A percentile compares a stretch with the other conserved stretches of the same genome.
These are phyloP conservation scores for Zygosaccharomyces bailii DNA, from an alignment of 805 yeast species.

Conservation along the genomic window DNA sequence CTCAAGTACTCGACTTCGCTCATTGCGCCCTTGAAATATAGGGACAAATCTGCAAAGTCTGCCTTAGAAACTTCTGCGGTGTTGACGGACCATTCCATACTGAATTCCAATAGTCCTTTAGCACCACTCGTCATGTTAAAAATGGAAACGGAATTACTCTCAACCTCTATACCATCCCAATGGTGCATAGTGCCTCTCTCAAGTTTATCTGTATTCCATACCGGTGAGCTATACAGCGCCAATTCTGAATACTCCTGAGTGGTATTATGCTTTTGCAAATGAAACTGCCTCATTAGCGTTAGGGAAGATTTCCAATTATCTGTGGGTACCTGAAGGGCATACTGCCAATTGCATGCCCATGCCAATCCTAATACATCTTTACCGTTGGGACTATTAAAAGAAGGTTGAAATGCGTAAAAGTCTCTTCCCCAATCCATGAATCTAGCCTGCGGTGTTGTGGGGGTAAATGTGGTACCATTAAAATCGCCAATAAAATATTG, in stretches of 20 bases:
- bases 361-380: slow-evolving; percentile 37
- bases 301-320: slow-evolving; percentile 37
- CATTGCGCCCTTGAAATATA: slow-evolving; percentile 20
- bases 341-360: slow-evolving; percentile 46
- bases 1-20: slow-evolving; percentile 22
- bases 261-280: slow-evolving; percentile 26
- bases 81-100: slow-evolving; percentile 24
- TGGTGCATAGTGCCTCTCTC: neutral
- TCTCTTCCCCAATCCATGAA: slow-evolving; percentile 39
- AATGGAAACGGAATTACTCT: slow-evolving; percentile 1
- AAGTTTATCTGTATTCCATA: slow-evolving; percentile 14
- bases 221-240: slow-evolving; percentile 28
- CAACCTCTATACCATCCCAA: slow-evolving; percentile 2
- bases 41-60: slow-evolving; percentile 19
- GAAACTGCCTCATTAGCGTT: slow-evolving; percentile 36
- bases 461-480: slow-evolving; percentile 38
- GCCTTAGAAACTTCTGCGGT: slow-evolving; percentile 9
- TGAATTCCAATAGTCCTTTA: slow-evolving; percentile 29
- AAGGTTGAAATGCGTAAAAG: slow-evolving; percentile 41
- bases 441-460: slow-evolving; percentile 32
- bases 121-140: slow-evolving; percentile 11
- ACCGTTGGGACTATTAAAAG: slow-evolving; percentile 28
- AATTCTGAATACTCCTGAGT: slow-evolving; percentile 26
- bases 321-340: slow-evolving; percentile 38
- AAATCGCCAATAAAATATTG: slow-evolving; percentile 43